Percentiles rank a stretch among this genome's conserved stretches.
phyloP scores from a whole-genome alignment of 306 rosid species.

The Trifolium pratense region DNA sequence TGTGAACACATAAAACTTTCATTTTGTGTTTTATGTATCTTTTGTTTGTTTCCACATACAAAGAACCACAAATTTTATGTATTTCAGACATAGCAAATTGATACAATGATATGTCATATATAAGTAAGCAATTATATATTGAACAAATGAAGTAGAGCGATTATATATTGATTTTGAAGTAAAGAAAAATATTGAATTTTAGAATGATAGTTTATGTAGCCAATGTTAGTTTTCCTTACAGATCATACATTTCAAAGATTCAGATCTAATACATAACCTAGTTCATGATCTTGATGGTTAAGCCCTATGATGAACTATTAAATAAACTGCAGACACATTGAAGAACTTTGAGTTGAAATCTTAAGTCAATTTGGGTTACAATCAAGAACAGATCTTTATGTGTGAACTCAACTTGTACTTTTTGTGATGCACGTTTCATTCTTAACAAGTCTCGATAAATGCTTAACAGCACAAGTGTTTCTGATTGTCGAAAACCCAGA shows the following conservation, averaged over 20 bases:
- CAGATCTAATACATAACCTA: too few species aligned
- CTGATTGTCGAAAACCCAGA: too few species aligned
- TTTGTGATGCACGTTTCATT: slow-evolving; percentile 24
- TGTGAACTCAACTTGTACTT: slow-evolving; percentile 19
- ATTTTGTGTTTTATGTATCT: slow-evolving; percentile 4
- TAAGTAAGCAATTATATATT: slow-evolving; percentile 19
- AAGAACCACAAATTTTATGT: slow-evolving; percentile 17
- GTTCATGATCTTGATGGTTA: too few species aligned
- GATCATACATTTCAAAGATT: neutral
- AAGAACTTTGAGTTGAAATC: neutral
- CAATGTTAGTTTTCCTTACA: neutral
- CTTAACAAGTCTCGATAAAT: slow-evolving; percentile 18
- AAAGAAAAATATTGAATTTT: neutral
- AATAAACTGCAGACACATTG: neutral
- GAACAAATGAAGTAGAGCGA: slow-evolving; percentile 14
- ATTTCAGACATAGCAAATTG: slow-evolving; percentile 26
- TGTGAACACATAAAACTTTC: slow-evolving; percentile 63
- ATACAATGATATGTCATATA: slow-evolving; percentile 25
- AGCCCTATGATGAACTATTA: too few species aligned
- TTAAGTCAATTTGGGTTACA: too few species aligned
- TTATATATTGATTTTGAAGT: neutral
- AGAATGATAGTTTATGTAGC: neutral
- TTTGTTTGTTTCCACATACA: slow-evolving; percentile 23
- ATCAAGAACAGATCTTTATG: neutral
- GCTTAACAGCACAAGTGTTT: neutral